Conservation (phyloP, 345 rosid genomes). For the Turnera subulata region DNA sequence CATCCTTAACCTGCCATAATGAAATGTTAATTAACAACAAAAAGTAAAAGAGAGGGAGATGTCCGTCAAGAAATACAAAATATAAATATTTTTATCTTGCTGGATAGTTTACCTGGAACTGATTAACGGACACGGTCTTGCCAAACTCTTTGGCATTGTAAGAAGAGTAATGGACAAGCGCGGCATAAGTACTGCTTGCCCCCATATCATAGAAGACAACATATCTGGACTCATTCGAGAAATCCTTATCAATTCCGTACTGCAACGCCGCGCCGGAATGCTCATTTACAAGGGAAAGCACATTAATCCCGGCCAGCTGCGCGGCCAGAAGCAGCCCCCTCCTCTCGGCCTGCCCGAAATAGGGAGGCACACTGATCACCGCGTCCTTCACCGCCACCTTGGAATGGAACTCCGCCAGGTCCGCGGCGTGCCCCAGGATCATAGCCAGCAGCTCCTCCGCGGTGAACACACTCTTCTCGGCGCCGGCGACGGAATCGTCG, state of each 20-base stretch:
- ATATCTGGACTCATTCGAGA: constrained; percentile 76
- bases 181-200: constrained; percentile 79
- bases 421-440: constrained; percentile 61
- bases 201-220: constrained; percentile 98
- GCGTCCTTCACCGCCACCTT: constrained; percentile 62
- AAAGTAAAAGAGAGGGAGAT: no score
- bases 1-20: constrained; percentile 80
- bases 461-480: constrained; percentile 35
- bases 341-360: constrained; percentile 95
- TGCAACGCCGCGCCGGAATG: constrained; percentile 97
- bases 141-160: constrained; percentile 81
- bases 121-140: constrained; percentile 81
- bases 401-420: constrained; percentile 79
- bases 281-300: constrained; percentile 73
- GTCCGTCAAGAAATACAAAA: not conserved
- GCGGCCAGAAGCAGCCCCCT: constrained; percentile 83
- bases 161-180: constrained; percentile 85
- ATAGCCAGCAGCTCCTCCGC: constrained; percentile 92
- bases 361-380: constrained; percentile 84
- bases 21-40: not conserved
- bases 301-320: constrained; percentile 86
- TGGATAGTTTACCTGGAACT: constrained; percentile 65
- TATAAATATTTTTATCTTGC: not conserved
- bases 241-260: constrained; percentile 97
- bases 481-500: constrained; percentile 28